Percentiles rank a stretch among this genome's conserved stretches.
phyloP scores from a whole-genome alignment of 805 yeast species.

The Saccharomyces jurei region DNA sequence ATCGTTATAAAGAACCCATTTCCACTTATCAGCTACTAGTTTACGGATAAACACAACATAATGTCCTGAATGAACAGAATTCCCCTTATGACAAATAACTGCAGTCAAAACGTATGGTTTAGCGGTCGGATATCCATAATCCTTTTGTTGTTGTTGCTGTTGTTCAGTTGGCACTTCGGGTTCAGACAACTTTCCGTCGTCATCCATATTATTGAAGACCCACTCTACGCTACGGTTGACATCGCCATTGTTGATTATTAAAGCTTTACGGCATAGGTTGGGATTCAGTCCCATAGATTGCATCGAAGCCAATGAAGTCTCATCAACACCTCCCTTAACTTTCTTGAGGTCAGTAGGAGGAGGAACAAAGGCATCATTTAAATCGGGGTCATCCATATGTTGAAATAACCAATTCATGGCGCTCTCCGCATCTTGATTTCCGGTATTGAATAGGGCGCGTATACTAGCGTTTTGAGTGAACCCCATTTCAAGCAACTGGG shows the following conservation, averaged over 20 bases:
- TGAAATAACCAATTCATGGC: conserved; percentile 89
- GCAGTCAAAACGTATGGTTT: conserved; percentile 39
- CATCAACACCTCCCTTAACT: conserved; percentile 7
- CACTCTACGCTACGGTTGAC: conserved; percentile 81
- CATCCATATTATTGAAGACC: conserved; percentile 79
- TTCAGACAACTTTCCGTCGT: conserved; percentile 48
- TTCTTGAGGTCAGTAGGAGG: conserved; percentile 3
- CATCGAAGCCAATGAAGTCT: conserved; percentile 25
- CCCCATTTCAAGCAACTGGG: conserved; percentile 72
- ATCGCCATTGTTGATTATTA: conserved; percentile 49
- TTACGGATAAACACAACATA: conserved; percentile 70
- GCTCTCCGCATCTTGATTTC: conserved; percentile 52
- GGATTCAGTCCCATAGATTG: conserved; percentile 67
- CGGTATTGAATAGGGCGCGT: conserved; percentile 66
- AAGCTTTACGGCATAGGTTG: conserved; percentile 64
- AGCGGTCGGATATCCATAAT: conserved; percentile 12
- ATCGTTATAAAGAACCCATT: conserved; percentile 81
- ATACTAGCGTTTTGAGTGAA: conserved; percentile 59
- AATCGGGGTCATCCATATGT: conserved; percentile 77
- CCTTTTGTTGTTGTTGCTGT: background rate
- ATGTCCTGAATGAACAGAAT: conserved; percentile 86
- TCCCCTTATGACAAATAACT: conserved; percentile 82
- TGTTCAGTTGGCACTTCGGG: conserved; percentile 8
- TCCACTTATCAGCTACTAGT: conserved; percentile 28
- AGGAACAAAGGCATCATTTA: conserved; percentile 53